Evolutionary conservation across 78 protist genomes (phyloP).

Genomic region (Monocercomonoides exilis): DNA sequence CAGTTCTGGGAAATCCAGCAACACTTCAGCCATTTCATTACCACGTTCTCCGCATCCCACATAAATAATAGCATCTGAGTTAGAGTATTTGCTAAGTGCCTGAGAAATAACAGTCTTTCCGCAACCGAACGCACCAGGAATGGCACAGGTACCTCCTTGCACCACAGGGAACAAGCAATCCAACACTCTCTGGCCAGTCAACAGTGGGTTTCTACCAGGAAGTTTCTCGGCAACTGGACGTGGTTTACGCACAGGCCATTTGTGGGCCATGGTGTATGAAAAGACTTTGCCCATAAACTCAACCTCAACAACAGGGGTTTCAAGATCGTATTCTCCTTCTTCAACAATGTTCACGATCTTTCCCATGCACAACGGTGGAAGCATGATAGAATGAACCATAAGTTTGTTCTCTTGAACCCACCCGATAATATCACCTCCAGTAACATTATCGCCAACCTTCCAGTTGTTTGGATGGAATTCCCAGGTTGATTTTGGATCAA

Average conservation of each 20-base stretch:
- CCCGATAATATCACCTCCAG: constrained; percentile 93
- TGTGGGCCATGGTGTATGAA: constrained; percentile 71
- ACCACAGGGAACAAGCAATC: constrained; percentile 98
- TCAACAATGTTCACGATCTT: constrained; percentile 71
- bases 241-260: constrained; percentile 98
- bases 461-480: constrained; percentile 59
- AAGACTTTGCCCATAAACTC: constrained; percentile 48
- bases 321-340: constrained; percentile 79
- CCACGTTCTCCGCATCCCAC: constrained; percentile 99
- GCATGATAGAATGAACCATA: constrained; percentile 81
- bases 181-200: constrained; percentile 94
- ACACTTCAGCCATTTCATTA: constrained; percentile 99
- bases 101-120: constrained; percentile 99
- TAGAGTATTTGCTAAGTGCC: constrained; percentile 97
- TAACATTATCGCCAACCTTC: constrained; percentile 78
- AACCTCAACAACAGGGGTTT: constrained; percentile 41
- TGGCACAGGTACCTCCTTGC: constrained; percentile 98
- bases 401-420: constrained; percentile 80
- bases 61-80: constrained; percentile 96
- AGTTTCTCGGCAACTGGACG: constrained; percentile 90
- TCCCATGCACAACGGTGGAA: constrained; percentile 81
- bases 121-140: constrained; percentile 99
- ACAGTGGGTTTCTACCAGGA: constrained; percentile 80
- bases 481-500: constrained; percentile 68
- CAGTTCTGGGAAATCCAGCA: constrained; percentile 94